Evolutionary conservation across 78 protist genomes (phyloP).

Genomic region (Capsaspora owczarzaki): DNA sequence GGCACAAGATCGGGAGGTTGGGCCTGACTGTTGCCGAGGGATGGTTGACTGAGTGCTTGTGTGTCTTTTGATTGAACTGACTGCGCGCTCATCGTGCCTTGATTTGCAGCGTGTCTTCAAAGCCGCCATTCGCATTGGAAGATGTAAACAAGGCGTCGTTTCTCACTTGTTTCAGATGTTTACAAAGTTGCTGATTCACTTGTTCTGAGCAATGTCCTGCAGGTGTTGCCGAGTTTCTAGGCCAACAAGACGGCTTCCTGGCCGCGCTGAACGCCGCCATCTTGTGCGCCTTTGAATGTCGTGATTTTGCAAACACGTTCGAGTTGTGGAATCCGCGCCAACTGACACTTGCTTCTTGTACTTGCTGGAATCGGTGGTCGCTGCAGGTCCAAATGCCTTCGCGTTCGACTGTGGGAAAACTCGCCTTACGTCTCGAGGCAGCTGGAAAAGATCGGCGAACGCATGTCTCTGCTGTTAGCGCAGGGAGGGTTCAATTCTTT

Average conservation of each 20-base stretch:
- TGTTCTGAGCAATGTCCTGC: background rate
- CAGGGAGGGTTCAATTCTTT: too few species aligned
- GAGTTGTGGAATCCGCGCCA: background rate
- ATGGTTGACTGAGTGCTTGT: background rate
- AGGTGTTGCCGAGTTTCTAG: slow-evolving; percentile 20
- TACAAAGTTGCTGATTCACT: background rate
- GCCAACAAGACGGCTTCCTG: background rate
- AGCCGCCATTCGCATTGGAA: background rate
- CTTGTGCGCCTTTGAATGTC: background rate
- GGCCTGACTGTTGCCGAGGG: background rate
- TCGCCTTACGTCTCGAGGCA: background rate
- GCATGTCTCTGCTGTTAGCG: too few species aligned
- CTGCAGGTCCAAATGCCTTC: background rate
- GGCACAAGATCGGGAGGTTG: slow-evolving; percentile 1
- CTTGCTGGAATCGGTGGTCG: background rate
- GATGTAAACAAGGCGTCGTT: background rate
- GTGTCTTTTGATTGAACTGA: background rate
- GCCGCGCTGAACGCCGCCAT: background rate
- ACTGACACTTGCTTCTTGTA: background rate
- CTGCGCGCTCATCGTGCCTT: background rate
- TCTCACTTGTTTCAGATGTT: background rate
- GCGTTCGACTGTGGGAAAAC: slow-evolving; percentile 34
- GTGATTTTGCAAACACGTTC: background rate
- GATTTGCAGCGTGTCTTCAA: background rate
- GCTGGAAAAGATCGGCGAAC: slow-evolving; percentile 47